Base-by-base conservation (phyloP, 306 rosid genomes). In the Dryas octopetala region DNA sequence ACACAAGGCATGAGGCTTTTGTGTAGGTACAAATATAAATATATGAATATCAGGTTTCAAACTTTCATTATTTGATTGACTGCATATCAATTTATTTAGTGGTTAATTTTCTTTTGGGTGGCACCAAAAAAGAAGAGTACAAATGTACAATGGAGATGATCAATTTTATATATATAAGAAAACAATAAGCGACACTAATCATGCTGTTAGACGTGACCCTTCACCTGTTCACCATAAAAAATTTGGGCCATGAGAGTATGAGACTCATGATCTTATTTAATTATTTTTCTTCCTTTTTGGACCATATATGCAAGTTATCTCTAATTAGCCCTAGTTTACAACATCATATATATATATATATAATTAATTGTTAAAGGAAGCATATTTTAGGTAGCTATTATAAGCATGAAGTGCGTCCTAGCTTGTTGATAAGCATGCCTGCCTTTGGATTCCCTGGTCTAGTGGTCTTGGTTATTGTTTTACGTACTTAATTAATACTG, bases 361-460 rank as follows among this genome's bases (percentile, higher is more conserved):
- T 32, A 32, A 32, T 32, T 32, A 32, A 32, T 32, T 32, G 38
- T 32, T 32, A 2, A 32, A 32, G 38, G 38, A 32, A 32, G 38
- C 38, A 32, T 32, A 32, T 32, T 32, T 1, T 32, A 32, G 38
- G 38, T 32, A 32, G 38, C 38, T 32, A 32, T 32, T 32, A 32
- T 32, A 1, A 32, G 38, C 38, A 1, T 32, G 2, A 32, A 1
- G 38, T 32, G 38, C 38, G 38, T 32, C 38, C 38, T 19, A 19
- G 19, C 19, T 2, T 32, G 38, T 32, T 32, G 38, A 32, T 32
- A 2, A 32, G 38, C 38, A 32, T 32, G 38, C 38, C 38, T 32
- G 38, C 38, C 38, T 51, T 69, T 69, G 74, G 74, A 69, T 69
- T 51, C 74, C 28, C 6, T 52, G 28, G 7, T 51, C 6, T 32